Conservation (phyloP, 306 rosid genomes). For the Vicia faba region DNA sequence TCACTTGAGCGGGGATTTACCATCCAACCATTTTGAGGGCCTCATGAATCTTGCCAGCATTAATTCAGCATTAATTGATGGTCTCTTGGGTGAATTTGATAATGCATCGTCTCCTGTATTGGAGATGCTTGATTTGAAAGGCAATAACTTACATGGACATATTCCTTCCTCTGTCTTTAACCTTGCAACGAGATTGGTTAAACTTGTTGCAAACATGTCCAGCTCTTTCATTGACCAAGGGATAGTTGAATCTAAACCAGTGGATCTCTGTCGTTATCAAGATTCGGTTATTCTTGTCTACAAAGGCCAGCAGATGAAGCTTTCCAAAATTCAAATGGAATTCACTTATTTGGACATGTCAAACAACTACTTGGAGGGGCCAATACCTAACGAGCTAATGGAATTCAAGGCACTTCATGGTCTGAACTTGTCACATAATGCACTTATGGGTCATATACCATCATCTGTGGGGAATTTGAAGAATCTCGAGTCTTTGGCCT, state of each 20-base stretch:
- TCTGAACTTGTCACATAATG: conserved; percentile 49
- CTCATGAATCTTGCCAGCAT: conserved; percentile 28
- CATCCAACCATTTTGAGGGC: conserved; percentile 23
- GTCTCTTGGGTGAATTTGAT: conserved; percentile 24
- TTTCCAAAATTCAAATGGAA: conserved; percentile 29
- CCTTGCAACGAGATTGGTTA: not conserved
- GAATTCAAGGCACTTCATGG: conserved; percentile 5
- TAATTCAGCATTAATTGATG: conserved; percentile 29
- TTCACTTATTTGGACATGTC: conserved; percentile 47
- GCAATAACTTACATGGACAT: conserved; percentile 49
- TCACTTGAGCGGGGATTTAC: conserved; percentile 24
- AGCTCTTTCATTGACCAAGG: not conserved
- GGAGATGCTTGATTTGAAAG: conserved; percentile 43
- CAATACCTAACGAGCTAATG: conserved; percentile 42
- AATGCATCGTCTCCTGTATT: not conserved
- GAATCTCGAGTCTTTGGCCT: conserved; percentile 47
- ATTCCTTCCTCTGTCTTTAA: conserved; percentile 40
- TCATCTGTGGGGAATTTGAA: conserved; percentile 30
- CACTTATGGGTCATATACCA: conserved; percentile 36
- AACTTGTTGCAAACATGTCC: not conserved
- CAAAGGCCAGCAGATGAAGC: conserved; percentile 33
- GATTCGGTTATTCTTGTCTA: conserved; percentile 22
- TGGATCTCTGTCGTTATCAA: conserved; percentile 26
- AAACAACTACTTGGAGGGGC: conserved; percentile 37
- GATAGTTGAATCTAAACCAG: not conserved